Evolutionary conservation across 1,284 basidiomycete species (phyloP), one percentile per base, ranked within the genome.

Genomic region (Anthracocystis panici-leucophaei): DNA sequence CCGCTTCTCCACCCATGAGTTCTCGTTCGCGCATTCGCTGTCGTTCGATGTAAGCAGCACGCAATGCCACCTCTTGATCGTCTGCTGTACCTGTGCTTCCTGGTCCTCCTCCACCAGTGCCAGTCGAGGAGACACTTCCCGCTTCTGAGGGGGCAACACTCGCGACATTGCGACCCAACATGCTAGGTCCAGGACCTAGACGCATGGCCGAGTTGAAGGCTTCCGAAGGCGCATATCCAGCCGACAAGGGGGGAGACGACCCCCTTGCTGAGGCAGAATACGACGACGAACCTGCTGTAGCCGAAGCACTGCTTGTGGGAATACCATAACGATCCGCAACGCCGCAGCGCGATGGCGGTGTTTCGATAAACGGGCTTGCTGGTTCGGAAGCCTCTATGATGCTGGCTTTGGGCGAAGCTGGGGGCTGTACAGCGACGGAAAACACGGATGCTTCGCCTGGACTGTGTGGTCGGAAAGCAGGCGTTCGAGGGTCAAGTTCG

Each of bases 381-480:
- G 67, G 75, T 40, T 79, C 78, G 8, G 65, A 65, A 11, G 56
- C 53, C 42, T 74, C 71, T 10, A 79, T 18, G 23, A 74, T 71
- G 38, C 65, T 65, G 5, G 77, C 67, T 60, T 81, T 79, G 5
- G 82, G 82, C 16, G 82, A 81, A 12, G 74, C 82, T 21, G 80
- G 80, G 6, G 82, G 80, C 41, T 84, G 82, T 1, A 83, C 82
- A 5, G 82, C 82, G 6, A 84, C 79, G 4, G 80, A 82, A 49
- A 82, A 80, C 27, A 84, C 79, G 10, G 82, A 84, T 3, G 80
- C 82, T 11, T 80, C 79, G 45, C 80, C 77, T 1, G 82, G 82
- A 29, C 64, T 70, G 48, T 80, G 75, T 1, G 80, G 82, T 53
- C 81, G 75, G 59, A 83, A 84, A 16, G 75, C 54, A 1, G 82